Evolutionary conservation across 106 monocot genomes (phyloP), one percentile per base, ranked within the genome.

Genomic region (Dioscorea dumetorum): DNA sequence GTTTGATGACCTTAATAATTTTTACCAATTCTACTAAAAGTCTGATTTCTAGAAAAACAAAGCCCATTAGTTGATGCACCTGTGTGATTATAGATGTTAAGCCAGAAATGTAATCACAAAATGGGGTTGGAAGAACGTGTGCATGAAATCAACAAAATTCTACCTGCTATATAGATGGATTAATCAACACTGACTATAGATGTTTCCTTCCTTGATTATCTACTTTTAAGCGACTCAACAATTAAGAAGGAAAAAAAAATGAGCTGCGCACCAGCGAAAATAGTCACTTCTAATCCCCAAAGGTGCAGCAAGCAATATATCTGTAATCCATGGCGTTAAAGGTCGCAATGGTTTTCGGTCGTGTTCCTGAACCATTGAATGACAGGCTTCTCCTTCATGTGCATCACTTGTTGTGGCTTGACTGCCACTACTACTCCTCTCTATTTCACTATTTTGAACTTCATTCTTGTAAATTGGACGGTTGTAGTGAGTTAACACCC

Each of bases 211-310:
- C 28, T 3, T 28, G 28, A 28, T 13, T 12, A 54, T 19, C 54
- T 54, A 63, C 24, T 10, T 16, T 13, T 63, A 13, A 16, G 12
- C 17, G 13, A 22, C 22, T 21, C 23, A 62, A 62, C 61, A 62
- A 32, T 28, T 33, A 62, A 31, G 12, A 24, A 54, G 0, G 28
- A 22, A 23, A 62, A 48, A 4, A 9, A 32, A 34, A 4, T n/a
- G 48, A 21, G 21, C 59, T 58, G 22, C 82, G 17, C 68, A 99
- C 97, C 97, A 99, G 52, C 97, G 77, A 62, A 99, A 99, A 57
- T 99, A 99, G 72, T 99, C 97, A 60, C 97, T 99, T 77, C 97
- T 74, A 52, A 99, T 99, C 51, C 97, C 97, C 76, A 99, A 64
- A 64, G 97, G 97, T 67, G 97, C 86, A 62, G 97, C 67, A 68